These are phyloP conservation scores for Curvularia lunata DNA, from an alignment of 2,329 filamentous ascomycete species.

Conservation along the genomic window DNA sequence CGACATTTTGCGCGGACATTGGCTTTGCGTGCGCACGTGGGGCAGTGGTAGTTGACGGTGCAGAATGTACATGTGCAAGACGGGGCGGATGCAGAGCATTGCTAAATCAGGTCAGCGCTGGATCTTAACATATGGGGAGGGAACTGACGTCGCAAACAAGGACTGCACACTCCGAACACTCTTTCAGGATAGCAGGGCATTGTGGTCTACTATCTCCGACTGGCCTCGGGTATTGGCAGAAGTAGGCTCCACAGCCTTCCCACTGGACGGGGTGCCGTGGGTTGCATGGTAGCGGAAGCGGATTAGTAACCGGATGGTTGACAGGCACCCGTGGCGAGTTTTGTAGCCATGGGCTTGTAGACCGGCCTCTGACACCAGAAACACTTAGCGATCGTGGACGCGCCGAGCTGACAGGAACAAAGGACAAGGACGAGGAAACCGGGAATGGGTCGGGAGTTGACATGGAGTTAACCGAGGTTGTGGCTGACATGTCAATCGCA, in stretches of 20 bases:
- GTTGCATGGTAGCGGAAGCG: slow-evolving; percentile 48
- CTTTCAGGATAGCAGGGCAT: slow-evolving; percentile 46
- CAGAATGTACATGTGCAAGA: slow-evolving; percentile 50
- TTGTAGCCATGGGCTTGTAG: slow-evolving; percentile 36
- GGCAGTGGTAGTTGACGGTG: slow-evolving; percentile 50
- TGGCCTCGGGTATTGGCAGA: slow-evolving; percentile 49
- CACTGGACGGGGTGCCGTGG: slow-evolving; percentile 53
- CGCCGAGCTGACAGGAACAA: slow-evolving; percentile 43
- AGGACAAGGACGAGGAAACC: slow-evolving; percentile 33
- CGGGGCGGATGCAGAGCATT: slow-evolving; percentile 40
- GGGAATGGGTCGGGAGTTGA: slow-evolving; percentile 36
- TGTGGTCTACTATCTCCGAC: slow-evolving; percentile 48
- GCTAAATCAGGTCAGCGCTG: slow-evolving; percentile 27
- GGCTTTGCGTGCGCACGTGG: slow-evolving; percentile 44
- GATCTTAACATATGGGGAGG: background rate
- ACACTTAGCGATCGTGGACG: slow-evolving; percentile 48
- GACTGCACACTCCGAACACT: slow-evolving; percentile 50
- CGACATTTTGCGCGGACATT: slow-evolving; percentile 46
- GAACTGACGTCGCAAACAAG: slow-evolving; percentile 51
- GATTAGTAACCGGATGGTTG: slow-evolving; percentile 40
- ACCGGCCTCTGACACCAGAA: slow-evolving; percentile 46
- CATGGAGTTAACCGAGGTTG: slow-evolving; percentile 34
- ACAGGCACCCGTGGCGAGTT: slow-evolving; percentile 30
- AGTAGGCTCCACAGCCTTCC: slow-evolving; percentile 53
- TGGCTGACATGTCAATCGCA: slow-evolving; percentile 40